Base-by-base conservation (phyloP, 129 eudicot genomes). In the Flaveria brownii region DNA sequence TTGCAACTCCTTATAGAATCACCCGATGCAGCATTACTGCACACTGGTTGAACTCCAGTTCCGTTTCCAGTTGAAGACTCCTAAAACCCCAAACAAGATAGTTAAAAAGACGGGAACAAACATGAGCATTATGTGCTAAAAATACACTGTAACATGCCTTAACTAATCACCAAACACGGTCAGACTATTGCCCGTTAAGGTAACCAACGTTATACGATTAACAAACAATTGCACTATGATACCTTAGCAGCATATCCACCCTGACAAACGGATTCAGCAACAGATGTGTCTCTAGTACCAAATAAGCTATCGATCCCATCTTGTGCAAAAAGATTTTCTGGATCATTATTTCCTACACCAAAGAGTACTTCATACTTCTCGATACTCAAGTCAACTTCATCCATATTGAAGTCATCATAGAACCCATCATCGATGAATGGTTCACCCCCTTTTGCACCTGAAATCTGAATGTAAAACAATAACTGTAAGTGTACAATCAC, bases 21-120 rank as follows among this genome's bases (percentile, higher is more conserved):
- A 62, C 78, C 91, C n/a, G 98, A 93, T 74, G 89, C 96, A 28
- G 85, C 96, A 80, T 87, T 90, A 86, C 98, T 93, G 66, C 80
- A 83, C 9, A 93, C 75, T 17, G 91, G 96, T 60, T 87, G 91
- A 71, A 80, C 74, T 20, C 43, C 68, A 65, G 77, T 83, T 30
- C 60, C 76, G 30, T 69, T 72, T 72, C 84, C 92, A 68, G 75
- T 46, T 25, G 90, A 79, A 64, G 98, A 75, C 41, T 83, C 96
- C 98, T 90, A 14, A 22, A 54, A 54, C 17, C 54, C 54, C 17
- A 1, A 9, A 3, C 57, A 15, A 55, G 6, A 55, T 16, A 55
- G 5, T 6, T 17, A 2, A 17, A 55, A 54, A 6, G 20, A 17
- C 1, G 2, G 26, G 26, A 18, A 54, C n/a, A 54, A 55, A 18